These are phyloP conservation scores for Stagonosporopsis tanaceti DNA, from an alignment of 2,329 filamentous ascomycete species.

Conservation along the genomic window DNA sequence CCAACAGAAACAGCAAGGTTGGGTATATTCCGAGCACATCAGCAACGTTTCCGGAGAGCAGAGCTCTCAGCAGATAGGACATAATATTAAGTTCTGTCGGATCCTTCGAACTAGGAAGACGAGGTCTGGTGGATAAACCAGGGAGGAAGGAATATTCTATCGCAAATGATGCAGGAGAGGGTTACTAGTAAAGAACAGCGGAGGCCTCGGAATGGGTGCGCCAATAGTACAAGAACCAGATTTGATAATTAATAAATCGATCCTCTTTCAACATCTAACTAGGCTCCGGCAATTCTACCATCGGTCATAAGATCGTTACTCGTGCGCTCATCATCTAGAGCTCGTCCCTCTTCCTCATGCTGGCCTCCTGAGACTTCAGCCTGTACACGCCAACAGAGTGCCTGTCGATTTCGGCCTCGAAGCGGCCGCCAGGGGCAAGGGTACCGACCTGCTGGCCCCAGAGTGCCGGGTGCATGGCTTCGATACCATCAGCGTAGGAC, in stretches of 20 bases:
- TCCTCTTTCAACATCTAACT: not conserved
- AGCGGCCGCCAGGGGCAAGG: constrained; percentile 53
- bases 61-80: too few species aligned
- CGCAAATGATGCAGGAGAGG: too few species aligned
- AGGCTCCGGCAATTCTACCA: not conserved
- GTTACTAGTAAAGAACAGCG: too few species aligned
- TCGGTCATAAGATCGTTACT: not conserved
- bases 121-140: too few species aligned
- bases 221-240: not conserved
- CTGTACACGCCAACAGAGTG: constrained; percentile 63
- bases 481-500: constrained; percentile 59
- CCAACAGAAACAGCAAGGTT: too few species aligned
- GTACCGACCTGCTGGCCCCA: constrained; percentile 57
- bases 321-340: constrained; percentile 38
- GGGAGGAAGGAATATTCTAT: too few species aligned
- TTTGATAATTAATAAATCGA: not conserved
- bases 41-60: too few species aligned
- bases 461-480: constrained; percentile 53
- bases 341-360: constrained; percentile 54
- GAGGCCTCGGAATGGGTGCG: too few species aligned
- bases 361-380: constrained; percentile 46
- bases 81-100: too few species aligned
- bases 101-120: too few species aligned
- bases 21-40: too few species aligned
- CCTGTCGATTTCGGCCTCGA: constrained; percentile 55